phyloP scores from a whole-genome alignment of 192 early-diverging fungal species.

The Dimargaris cristalligena region DNA sequence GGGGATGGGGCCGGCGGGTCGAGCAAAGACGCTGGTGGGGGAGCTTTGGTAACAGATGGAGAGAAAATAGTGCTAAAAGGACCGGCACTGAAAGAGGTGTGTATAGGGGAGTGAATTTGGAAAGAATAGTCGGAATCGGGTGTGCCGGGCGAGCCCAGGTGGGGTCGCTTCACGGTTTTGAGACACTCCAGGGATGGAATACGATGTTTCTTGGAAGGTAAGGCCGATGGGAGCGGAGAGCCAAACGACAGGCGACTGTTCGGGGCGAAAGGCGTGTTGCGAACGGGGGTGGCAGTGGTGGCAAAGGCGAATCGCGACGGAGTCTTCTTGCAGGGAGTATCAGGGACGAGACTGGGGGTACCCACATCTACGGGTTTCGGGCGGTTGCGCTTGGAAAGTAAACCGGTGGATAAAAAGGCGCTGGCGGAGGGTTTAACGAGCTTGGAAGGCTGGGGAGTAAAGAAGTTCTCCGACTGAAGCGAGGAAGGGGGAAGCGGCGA shows the following conservation, averaged over 20 bases:
- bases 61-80: too few species aligned
- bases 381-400: conserved; percentile 27
- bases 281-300: not conserved
- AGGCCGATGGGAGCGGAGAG: not conserved
- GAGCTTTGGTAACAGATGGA: not conserved
- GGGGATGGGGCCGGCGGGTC: not conserved
- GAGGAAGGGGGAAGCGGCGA: not conserved
- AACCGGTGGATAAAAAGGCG: conserved; percentile 26
- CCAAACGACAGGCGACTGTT: not conserved
- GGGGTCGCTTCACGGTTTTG: conserved; percentile 24
- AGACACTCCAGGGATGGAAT: conserved; percentile 24
- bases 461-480: conserved; percentile 11
- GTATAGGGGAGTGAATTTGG: too few species aligned
- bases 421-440: conserved; percentile 29
- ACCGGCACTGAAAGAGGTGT: too few species aligned
- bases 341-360: conserved; percentile 19
- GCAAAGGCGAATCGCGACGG: conserved; percentile 10
- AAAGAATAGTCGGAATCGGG: not conserved
- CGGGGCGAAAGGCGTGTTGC: not conserved
- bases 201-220: conserved; percentile 20
- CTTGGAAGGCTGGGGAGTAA: conserved; percentile 31
- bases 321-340: conserved; percentile 25
- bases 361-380: conserved; percentile 16
- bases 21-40: not conserved
- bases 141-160: conserved; percentile 15